These are phyloP conservation scores for Lenwebbia sp. DNA, from an alignment of 345 rosid genomes.

Conservation along the genomic window DNA sequence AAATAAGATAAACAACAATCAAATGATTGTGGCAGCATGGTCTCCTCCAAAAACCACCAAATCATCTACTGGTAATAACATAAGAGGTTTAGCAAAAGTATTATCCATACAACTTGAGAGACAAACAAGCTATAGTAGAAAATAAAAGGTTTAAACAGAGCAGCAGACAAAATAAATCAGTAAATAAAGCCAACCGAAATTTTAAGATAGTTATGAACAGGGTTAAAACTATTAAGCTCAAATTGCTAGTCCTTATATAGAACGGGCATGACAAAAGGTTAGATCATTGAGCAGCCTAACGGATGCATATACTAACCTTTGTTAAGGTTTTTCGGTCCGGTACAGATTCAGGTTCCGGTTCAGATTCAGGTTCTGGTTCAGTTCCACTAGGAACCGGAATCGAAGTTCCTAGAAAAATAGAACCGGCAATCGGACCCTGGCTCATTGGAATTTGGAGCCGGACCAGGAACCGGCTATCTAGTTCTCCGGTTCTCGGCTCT, in stretches of 20 bases:
- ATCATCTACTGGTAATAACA: slow-evolving; percentile 27
- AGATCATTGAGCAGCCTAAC: background rate
- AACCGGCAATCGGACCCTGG: no score
- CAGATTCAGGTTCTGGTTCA: no score
- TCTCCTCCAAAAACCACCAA: slow-evolving; percentile 77
- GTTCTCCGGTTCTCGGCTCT: no score
- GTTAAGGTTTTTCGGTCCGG: background rate
- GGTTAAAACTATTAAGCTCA: background rate
- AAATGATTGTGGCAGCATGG: slow-evolving; percentile 59
- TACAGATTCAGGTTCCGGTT: no score
- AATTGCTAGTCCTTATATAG: background rate
- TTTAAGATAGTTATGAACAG: background rate
- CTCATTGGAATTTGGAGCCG: no score
- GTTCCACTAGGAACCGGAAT: no score
- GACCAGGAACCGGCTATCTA: no score
- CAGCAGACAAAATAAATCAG: background rate
- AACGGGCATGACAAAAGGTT: background rate
- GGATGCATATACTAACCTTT: background rate
- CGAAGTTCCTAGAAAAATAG: no score
- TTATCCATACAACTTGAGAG: background rate
- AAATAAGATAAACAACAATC: no score
- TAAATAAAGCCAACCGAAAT: background rate
- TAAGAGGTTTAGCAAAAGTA: background rate
- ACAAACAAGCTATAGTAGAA: background rate
- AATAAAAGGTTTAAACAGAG: background rate